Evolutionary conservation across 2,329 filamentous ascomycete genomes (phyloP), one percentile per base, ranked within the genome.

Genomic region (Hypoxylon sp.): DNA sequence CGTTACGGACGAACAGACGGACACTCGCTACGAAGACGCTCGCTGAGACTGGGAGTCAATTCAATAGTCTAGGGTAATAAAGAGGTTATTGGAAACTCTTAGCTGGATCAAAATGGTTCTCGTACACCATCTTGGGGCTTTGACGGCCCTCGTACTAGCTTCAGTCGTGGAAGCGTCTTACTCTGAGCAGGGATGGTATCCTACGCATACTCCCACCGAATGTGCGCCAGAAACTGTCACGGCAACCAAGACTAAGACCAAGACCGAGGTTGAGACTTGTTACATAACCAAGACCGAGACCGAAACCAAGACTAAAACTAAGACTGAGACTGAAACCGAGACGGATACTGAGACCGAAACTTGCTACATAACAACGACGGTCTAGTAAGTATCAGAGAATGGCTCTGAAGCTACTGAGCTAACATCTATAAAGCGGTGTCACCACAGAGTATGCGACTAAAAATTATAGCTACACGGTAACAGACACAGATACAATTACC

Each of bases 81-180:
- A 44, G 19, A 60, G 39, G 9, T 19, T 39, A 55, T 24, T 50
- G 17, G 8, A 17, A 54, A 39, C 58, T 62, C 11, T 14, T 57
- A 58, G 24, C 57, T 65, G 42, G 42, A 59, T 66, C 66, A 67
- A 44, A 48, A 78, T 78, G 77, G 71, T 76, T 52, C 60, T 61
- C 31, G 37, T 58, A 47, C 67, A 53, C 29, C 64, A 59, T 29
- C 47, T 77, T 11, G 71, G 66, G 61, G 72, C 66, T 57, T 64
- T 75, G 46, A 69, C 67, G 59, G 72, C 69, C 62, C 48, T 76
- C 31, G 71, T 68, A 26, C 42, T 75, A 14, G 71, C 71, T 51
- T 72, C 65, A 31, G 26, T 74, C 8, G 70, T 63, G 19, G 68
- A 48, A 48, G 69, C 51, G 44, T 52, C 39, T 50, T 55, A 59